Conservation (phyloP, 345 rosid genomes). For the Sapria himalayana region DNA sequence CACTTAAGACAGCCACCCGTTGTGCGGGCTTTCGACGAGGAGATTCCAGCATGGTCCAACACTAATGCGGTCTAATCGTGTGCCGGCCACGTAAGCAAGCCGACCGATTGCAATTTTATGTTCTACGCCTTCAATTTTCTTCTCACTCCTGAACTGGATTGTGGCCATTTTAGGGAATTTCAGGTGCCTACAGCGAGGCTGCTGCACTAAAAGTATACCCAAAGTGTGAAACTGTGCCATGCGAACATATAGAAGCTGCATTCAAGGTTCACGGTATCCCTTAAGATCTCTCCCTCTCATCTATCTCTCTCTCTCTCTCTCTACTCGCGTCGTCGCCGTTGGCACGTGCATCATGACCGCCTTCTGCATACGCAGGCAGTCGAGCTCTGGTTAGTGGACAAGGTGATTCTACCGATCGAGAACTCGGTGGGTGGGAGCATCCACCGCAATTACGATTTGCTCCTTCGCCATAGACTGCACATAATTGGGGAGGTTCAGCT, state of each 20-base stretch:
- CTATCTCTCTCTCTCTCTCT: slow-evolving; percentile 1
- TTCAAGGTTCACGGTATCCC: slow-evolving; percentile 34
- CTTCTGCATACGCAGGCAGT: no score
- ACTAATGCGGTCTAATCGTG: no score
- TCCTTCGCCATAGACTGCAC: slow-evolving; percentile 85
- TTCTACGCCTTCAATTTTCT: slow-evolving; percentile 2
- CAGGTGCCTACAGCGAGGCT: slow-evolving; percentile 87
- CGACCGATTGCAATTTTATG: neutral
- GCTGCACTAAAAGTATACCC: slow-evolving; percentile 84
- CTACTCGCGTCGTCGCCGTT: no score
- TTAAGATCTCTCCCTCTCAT: neutral
- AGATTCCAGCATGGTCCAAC: no score
- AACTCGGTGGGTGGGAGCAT: slow-evolving; percentile 85
- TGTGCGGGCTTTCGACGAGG: no score
- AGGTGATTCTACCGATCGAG: slow-evolving; percentile 82
- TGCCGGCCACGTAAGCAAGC: no score
- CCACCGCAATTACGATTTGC: slow-evolving; percentile 84
- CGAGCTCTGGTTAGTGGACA: slow-evolving; percentile 83
- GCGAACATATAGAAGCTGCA: slow-evolving; percentile 68
- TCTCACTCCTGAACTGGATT: slow-evolving; percentile 8
- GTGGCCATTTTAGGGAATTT: slow-evolving; percentile 38
- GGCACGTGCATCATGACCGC: no score
- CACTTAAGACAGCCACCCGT: no score
- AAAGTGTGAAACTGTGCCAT: slow-evolving; percentile 72
- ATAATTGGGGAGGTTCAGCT: slow-evolving; percentile 80